Base-by-base conservation (phyloP, 2,329 filamentous ascomycete species). In the Sporothrix phasma region DNA sequence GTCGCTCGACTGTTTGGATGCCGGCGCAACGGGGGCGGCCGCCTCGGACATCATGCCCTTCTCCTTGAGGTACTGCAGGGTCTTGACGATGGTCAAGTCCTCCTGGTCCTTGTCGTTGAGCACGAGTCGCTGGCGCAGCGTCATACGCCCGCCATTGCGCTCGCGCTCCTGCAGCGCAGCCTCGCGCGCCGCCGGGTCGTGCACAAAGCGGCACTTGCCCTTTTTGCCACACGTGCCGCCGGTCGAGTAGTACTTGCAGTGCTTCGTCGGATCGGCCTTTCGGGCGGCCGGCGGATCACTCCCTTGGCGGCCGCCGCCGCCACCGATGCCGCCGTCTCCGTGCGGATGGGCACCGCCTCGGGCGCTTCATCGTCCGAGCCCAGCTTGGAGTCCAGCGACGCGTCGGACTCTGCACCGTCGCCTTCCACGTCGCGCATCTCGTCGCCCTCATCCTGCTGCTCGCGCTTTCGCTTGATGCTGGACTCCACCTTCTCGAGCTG, bases 171-270 rank as follows among this genome's bases (percentile, higher is more conserved):
- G 81, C 58, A 88, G 77, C 64, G 85, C 85, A 68, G 83, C 83
- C 70, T 85, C 83, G 69, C 85, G 80, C 65, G 86, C 81, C 67
- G 82, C 81, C 19, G 81, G 80, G 72, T 88, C 85, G 73, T 88
- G 85, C 68, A 87, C 84, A 75, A 88, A 88, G 76, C 85, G 85
- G 78, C 85, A 88, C 84, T 88, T 88, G 84, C 84, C 84, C 81
- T 87, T 87, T 80, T 88, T 88, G 61, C 85, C 85, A 75, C 85
- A 88, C 65, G 79, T 85, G 66, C 85, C 85, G 68, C 85, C 85
- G 61, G 85, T 88, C 45, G 85, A 86, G 72, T 83, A 88, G 74
- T 88, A 88, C 75, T 88, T 88, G 82, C 85, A 88, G 71, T 87
- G 85, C 68, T 82, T 84, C 60, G 82, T 80, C 47, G 85, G 80